phyloP scores from a whole-genome alignment of 169 alveolate species.

The Cryptosporidium meleagridis region DNA sequence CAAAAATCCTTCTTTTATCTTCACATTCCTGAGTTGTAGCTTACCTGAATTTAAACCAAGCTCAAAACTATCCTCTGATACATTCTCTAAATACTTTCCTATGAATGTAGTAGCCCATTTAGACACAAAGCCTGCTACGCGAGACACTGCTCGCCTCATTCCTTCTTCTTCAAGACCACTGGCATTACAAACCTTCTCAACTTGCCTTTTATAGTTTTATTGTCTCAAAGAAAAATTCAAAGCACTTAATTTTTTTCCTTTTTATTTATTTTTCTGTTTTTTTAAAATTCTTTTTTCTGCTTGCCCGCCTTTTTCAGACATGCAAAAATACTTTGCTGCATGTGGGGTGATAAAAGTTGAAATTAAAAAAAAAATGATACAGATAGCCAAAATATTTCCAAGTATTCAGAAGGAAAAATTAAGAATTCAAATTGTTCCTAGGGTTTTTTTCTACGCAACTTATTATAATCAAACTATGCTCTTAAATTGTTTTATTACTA shows the following conservation, averaged over 20 bases:
- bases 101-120: conserved; percentile 75
- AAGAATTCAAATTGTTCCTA: neutral
- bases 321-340: conserved; percentile 62
- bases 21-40: conserved; percentile 54
- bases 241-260: neutral
- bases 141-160: conserved; percentile 76
- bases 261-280: neutral
- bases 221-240: neutral
- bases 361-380: neutral
- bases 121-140: conserved; percentile 66
- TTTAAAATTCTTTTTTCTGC: neutral
- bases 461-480: neutral
- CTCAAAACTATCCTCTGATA: conserved; percentile 71
- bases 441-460: neutral
- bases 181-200: conserved; percentile 1
- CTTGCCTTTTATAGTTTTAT: neutral
- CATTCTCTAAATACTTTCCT: conserved; percentile 73
- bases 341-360: conserved; percentile 45
- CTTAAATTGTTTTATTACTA: neutral
- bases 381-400: neutral
- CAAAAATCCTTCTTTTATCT: conserved; percentile 39
- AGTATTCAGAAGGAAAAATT: neutral
- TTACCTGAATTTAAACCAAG: conserved; percentile 61
- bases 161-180: neutral
- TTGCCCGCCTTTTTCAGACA: conserved; percentile 57